Evolutionary conservation across 176 grass and related monocot species (phyloP).

Genomic region (Carex kokanica): DNA sequence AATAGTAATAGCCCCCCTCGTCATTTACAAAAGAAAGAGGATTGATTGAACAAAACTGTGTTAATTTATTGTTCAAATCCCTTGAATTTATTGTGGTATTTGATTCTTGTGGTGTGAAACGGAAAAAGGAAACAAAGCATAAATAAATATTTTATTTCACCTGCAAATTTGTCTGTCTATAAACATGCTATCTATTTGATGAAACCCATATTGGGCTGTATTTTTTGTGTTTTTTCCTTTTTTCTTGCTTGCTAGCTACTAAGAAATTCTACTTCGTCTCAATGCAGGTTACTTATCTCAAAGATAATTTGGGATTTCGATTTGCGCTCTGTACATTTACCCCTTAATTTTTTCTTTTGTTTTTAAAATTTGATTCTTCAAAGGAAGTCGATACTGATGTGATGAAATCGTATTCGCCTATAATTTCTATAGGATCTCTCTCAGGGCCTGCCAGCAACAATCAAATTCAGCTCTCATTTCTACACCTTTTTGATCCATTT

Average conservation of each 20-base stretch:
- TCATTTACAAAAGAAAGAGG: slow-evolving; percentile 92
- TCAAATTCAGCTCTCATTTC: background rate
- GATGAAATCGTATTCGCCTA: background rate
- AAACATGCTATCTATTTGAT: slow-evolving; percentile 14
- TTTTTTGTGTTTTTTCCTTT: slow-evolving; percentile 15
- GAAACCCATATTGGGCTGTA: slow-evolving; percentile 20
- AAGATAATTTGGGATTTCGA: slow-evolving; percentile 69
- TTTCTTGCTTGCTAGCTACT: slow-evolving; percentile 3
- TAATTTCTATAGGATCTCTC: slow-evolving; percentile 1
- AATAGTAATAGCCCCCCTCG: slow-evolving; percentile 63
- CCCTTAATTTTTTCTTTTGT: background rate
- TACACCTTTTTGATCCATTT: background rate
- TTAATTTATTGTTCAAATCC: slow-evolving; percentile 20
- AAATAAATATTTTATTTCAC: slow-evolving; percentile 31
- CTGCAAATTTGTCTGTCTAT: slow-evolving; percentile 37
- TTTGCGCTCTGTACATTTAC: slow-evolving; percentile 25
- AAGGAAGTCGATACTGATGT: background rate
- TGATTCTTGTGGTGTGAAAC: slow-evolving; percentile 28
- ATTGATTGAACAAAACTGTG: slow-evolving; percentile 47
- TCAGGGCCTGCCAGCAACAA: background rate
- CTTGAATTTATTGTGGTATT: slow-evolving; percentile 26
- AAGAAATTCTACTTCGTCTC: slow-evolving; percentile 71
- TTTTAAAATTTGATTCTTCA: background rate
- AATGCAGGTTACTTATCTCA: slow-evolving; percentile 81
- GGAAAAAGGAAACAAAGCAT: slow-evolving; percentile 6